A percentile compares a stretch with the other conserved stretches of the same genome.
Evolutionary conservation across 371 early-diverging fungal genomes (phyloP).

Genomic region (Mucor lusitanicus): DNA sequence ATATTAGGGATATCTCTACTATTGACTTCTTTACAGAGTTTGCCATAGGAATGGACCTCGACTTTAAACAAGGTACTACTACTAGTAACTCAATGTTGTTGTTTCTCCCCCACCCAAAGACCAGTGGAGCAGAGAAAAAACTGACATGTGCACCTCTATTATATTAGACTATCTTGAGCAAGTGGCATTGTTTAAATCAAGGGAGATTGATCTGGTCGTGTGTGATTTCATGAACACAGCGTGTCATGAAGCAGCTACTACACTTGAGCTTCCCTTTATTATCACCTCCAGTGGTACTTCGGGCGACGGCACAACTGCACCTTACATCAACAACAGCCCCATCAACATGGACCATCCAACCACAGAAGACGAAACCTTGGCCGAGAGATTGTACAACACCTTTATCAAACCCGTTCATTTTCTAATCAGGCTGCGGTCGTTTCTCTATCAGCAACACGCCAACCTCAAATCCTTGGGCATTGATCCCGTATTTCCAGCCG

Average conservation of each 20-base stretch:
- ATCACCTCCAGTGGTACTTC: background rate
- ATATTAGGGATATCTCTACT: background rate
- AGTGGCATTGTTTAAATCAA: background rate
- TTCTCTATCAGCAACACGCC: conserved; percentile 3
- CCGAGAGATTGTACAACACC: conserved; percentile 14
- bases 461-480: conserved; percentile 10
- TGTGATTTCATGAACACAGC: conserved; percentile 17
- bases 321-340: conserved; percentile 25
- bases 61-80: background rate
- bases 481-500: background rate
- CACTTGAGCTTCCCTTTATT: conserved; percentile 6
- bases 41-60: background rate
- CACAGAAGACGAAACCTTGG: conserved; percentile 14
- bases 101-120: too few species aligned
- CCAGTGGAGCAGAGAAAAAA: too few species aligned
- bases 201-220: conserved; percentile 12
- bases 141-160: background rate
- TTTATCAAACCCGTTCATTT: background rate
- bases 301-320: conserved; percentile 12
- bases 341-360: conserved; percentile 9
- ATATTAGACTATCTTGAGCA: background rate
- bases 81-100: too few species aligned
- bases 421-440: background rate
- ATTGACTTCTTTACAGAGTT: background rate
- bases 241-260: conserved; percentile 14